phyloP scores from a whole-genome alignment of 2,329 filamentous ascomycete species.

The Trichoderma atrobrunneum region DNA sequence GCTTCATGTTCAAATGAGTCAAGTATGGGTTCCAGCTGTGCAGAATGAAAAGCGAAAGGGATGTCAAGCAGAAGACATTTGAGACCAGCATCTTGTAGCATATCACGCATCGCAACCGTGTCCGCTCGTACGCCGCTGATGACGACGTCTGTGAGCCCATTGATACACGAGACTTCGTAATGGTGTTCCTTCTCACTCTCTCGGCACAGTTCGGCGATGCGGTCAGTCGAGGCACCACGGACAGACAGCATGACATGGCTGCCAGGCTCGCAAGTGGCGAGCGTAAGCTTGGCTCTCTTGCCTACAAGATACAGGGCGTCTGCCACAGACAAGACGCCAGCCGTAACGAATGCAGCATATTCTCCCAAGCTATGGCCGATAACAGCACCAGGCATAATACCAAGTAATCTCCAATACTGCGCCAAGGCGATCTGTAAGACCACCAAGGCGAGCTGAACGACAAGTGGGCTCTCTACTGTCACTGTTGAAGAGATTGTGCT shows the following conservation, averaged over 20 bases:
- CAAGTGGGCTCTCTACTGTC: neutral
- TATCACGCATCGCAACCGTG: neutral
- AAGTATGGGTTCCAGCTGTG: conserved; percentile 53
- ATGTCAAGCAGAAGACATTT: conserved; percentile 42
- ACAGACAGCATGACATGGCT: conserved; percentile 61
- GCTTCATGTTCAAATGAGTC: conserved; percentile 55
- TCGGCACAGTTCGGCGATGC: conserved; percentile 41
- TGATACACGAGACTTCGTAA: conserved; percentile 60
- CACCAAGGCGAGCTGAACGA: neutral
- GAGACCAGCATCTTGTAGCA: conserved; percentile 24
- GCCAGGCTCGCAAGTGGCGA: conserved; percentile 61
- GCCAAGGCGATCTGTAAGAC: conserved; percentile 52
- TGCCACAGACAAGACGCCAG: conserved; percentile 68
- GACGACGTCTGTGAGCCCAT: conserved; percentile 42
- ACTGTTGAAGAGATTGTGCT: neutral
- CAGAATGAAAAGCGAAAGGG: conserved; percentile 54
- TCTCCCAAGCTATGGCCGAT: conserved; percentile 52
- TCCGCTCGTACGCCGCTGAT: conserved; percentile 14
- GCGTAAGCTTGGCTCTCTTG: conserved; percentile 61
- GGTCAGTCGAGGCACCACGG: conserved; percentile 45
- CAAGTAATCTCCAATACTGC: conserved; percentile 51
- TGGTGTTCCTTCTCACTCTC: conserved; percentile 61
- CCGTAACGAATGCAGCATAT: conserved; percentile 54
- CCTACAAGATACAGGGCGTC: conserved; percentile 74
- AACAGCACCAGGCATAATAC: conserved; percentile 53